Conservation (phyloP, 2,329 filamentous ascomycete genomes). For the Fusarium tupiense region DNA sequence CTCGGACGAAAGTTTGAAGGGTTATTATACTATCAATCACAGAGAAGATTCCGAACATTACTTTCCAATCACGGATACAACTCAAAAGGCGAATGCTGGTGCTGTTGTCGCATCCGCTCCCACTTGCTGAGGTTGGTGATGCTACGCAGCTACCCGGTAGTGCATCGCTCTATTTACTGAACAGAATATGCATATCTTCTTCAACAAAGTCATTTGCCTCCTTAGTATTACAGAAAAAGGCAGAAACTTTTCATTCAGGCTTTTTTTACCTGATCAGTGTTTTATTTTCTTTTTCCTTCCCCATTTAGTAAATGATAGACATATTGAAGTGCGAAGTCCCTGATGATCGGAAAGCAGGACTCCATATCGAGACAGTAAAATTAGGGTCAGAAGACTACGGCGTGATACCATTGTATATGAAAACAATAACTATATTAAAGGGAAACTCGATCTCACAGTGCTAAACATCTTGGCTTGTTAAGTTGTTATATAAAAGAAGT, state of each 20-base stretch:
- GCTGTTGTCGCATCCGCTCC: accelerated
- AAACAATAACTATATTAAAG: accelerated
- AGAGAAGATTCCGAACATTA: accelerated
- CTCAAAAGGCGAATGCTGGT: neutral
- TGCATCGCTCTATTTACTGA: accelerated
- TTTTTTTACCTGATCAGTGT: too few relatives aligned
- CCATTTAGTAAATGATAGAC: too few relatives aligned
- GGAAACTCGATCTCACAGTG: accelerated
- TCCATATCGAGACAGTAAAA: accelerated
- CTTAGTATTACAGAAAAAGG: accelerated
- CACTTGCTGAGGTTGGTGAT: too few relatives aligned
- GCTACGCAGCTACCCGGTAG: neutral
- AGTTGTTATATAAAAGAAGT: neutral
- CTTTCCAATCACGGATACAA: accelerated
- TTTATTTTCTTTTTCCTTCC: too few relatives aligned
- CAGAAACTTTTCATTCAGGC: accelerated
- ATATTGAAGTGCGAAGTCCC: too few relatives aligned
- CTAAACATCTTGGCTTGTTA: neutral
- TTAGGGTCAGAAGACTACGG: accelerated
- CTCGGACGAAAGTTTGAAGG: too few relatives aligned
- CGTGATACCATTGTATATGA: accelerated
- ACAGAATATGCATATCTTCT: accelerated
- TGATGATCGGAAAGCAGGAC: too few relatives aligned
- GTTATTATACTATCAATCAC: accelerated
- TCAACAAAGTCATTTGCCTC: too few relatives aligned